These are phyloP conservation scores for Chloris gayana DNA, from an alignment of 176 grass and related monocot species.

Conservation along the genomic window DNA sequence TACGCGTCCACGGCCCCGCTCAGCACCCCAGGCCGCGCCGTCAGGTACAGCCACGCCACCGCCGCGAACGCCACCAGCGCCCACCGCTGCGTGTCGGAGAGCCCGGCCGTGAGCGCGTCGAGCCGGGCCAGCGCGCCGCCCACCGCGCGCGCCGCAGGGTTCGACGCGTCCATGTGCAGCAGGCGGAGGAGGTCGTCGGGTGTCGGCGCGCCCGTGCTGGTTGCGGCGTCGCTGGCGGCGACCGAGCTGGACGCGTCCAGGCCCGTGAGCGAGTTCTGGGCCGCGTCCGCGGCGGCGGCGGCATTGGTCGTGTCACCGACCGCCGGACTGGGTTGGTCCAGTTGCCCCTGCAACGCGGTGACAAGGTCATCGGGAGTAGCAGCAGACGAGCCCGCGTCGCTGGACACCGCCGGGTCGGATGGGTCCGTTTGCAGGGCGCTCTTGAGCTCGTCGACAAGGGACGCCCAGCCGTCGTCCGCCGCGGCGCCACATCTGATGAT, in stretches of 20 bases:
- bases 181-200: slow-evolving; percentile 27
- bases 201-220: neutral
- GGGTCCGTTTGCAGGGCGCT: slow-evolving; percentile 26
- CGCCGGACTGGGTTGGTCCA: neutral
- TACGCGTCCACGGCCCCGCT: slow-evolving; percentile 78
- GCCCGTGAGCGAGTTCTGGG: neutral
- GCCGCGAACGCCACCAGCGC: slow-evolving; percentile 46
- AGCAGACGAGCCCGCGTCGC: neutral
- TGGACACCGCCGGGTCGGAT: neutral
- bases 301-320: slow-evolving; percentile 21
- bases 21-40: slow-evolving; percentile 81
- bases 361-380: slow-evolving; percentile 12
- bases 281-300: neutral
- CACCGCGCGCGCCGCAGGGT: slow-evolving; percentile 25
- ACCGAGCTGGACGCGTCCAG: neutral
- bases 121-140: slow-evolving; percentile 42
- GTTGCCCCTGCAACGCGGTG: neutral
- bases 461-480: slow-evolving; percentile 36
- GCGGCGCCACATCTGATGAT: slow-evolving; percentile 32
- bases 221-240: neutral
- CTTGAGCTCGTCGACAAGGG: slow-evolving; percentile 37
- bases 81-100: slow-evolving; percentile 62
- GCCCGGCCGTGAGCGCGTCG: slow-evolving; percentile 38
- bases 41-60: slow-evolving; percentile 79
- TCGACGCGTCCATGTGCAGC: slow-evolving; percentile 54